phyloP scores from a whole-genome alignment of 202 grass and related monocot species.

The Setaria italica region DNA sequence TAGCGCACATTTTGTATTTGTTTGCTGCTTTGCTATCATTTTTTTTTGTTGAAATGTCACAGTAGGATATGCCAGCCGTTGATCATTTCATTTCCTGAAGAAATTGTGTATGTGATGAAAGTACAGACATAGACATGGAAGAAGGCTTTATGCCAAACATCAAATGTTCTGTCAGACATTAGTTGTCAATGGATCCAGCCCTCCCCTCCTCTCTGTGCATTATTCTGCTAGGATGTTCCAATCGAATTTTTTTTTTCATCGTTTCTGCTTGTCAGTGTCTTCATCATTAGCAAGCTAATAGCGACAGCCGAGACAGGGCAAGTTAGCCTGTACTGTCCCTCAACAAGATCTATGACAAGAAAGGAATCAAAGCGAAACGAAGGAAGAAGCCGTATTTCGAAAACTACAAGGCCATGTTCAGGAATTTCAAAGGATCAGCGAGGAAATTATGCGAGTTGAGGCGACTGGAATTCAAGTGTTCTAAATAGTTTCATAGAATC shows the following conservation, averaged over 20 bases:
- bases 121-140: background rate
- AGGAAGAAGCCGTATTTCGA: background rate
- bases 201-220: background rate
- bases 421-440: background rate
- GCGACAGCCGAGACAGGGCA: conserved; percentile 2
- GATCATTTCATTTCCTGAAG: background rate
- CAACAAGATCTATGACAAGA: conserved; percentile 4
- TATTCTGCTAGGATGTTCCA: conserved; percentile 35
- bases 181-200: conserved; percentile 20
- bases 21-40: background rate
- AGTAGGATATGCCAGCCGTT: conserved; percentile 13
- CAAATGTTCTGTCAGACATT: conserved; percentile 33
- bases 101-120: background rate
- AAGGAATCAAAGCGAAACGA: conserved; percentile 26
- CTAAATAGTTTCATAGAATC: background rate
- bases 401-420: background rate
- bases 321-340: conserved; percentile 33
- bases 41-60: conserved; percentile 12
- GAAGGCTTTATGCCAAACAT: background rate
- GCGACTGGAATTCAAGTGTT: background rate
- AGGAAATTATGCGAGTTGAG: background rate
- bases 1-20: background rate
- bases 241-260: background rate
- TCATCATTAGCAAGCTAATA: conserved; percentile 32
- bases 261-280: conserved; percentile 20